Base-by-base conservation (phyloP, 1,284 basidiomycete genomes). In the Cutaneotrichosporon cyanovorans region DNA sequence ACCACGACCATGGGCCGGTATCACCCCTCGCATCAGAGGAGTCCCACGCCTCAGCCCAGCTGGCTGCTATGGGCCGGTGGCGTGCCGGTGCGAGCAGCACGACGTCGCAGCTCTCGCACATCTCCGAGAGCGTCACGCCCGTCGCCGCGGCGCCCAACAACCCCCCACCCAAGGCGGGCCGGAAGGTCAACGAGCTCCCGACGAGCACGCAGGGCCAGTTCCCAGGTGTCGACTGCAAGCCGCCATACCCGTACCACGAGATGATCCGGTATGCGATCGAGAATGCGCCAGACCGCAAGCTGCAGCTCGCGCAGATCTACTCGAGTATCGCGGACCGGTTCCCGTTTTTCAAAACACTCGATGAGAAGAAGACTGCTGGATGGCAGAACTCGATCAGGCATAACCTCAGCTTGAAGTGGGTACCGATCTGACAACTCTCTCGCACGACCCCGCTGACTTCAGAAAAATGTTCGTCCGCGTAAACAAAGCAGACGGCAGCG, bases 391-490 rank as follows among this genome's bases (percentile, higher is more conserved):
- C 56, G 49, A 72, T 72, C 48, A 57, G 70, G 33, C 70, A 72
- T 49, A 72, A 71, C 51, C 52, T 72, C 33, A 64, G 61, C 44
- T 43, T 72, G 21, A 71, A 72, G 68, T 69, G 58, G 55, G 69
- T 59, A 19, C 21, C 14, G 12, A 14, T 10, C n/a, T n/a, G n/a
- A n/a, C n/a, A n/a, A n/a, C n/a, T n/a, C n/a, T n/a, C n/a, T n/a
- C n/a, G n/a, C n/a, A n/a, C 21, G 38, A 19, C 31, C 11, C 16
- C 23, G 34, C 42, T 51, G 39, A 53, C 42, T 11, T 3, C 50
- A 72, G 69, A 50, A 72, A 72, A 65, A 70, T 69, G 62, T 72
- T 72, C 51, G 69, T 72, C 10, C 56, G 69, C 22, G 66, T 69
- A 3, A 69, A 70, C 55, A 65, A 69, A 52, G 57, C 59, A 9